Conservation (phyloP, 2,329 filamentous ascomycete species). For the Ophiostoma tasmaniense region DNA sequence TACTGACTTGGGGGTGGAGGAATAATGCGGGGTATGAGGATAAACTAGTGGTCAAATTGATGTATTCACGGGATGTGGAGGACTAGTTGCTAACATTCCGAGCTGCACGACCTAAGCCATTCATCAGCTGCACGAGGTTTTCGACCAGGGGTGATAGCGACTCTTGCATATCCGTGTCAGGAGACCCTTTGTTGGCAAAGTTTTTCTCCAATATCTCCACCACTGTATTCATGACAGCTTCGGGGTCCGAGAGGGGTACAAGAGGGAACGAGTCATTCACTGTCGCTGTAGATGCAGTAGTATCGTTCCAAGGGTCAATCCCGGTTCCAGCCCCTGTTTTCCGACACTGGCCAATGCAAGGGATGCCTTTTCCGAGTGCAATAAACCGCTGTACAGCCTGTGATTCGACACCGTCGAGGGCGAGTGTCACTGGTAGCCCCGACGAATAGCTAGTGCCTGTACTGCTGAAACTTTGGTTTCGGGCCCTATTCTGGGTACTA, state of each 20-base stretch:
- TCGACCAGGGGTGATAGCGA: slow-evolving; percentile 55
- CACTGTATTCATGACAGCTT: slow-evolving; percentile 49
- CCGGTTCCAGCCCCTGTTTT: slow-evolving; percentile 29
- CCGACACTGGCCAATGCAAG: slow-evolving; percentile 35
- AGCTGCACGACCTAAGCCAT: slow-evolving; percentile 39
- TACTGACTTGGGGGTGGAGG: neutral
- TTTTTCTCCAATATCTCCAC: slow-evolving; percentile 49
- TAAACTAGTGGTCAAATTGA: neutral
- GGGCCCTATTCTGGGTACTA: neutral
- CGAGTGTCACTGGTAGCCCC: slow-evolving; percentile 27
- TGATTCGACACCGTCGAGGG: slow-evolving; percentile 49
- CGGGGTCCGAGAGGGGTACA: slow-evolving; percentile 45
- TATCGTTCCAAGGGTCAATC: neutral
- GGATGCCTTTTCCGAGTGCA: slow-evolving; percentile 41
- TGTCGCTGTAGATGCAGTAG: neutral
- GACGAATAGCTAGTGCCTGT: neutral
- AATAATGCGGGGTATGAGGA: neutral
- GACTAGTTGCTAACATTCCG: slow-evolving; percentile 10
- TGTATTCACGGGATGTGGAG: slow-evolving; percentile 1
- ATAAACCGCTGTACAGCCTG: slow-evolving; percentile 49
- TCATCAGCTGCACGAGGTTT: slow-evolving; percentile 56
- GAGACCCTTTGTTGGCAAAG: slow-evolving; percentile 28
- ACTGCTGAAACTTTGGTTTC: neutral
- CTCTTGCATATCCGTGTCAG: slow-evolving; percentile 15
- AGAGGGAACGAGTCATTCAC: neutral